Conservation (phyloP, 139 green algal genomes). For the Coelastrella sp. region DNA sequence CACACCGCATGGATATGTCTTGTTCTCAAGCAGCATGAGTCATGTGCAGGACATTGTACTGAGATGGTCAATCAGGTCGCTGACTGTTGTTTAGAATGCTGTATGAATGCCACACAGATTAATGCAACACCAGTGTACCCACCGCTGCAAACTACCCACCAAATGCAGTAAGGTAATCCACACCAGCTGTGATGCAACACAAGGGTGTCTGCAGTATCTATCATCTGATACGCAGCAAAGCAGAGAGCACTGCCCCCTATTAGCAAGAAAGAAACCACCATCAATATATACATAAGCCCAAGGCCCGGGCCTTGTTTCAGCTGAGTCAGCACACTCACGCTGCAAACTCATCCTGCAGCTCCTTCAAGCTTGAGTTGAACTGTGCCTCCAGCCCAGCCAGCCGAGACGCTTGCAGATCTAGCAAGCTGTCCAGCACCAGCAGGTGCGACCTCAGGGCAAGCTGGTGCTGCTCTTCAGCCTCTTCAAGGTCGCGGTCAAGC, state of each 20-base stretch:
- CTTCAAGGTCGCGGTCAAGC: constrained; percentile 90
- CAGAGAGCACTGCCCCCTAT: not conserved
- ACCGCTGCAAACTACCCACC: too few species aligned
- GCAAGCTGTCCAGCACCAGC: constrained; percentile 80
- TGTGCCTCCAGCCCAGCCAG: constrained; percentile 72
- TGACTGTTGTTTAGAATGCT: not conserved
- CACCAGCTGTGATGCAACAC: too few species aligned
- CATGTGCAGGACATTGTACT: too few species aligned
- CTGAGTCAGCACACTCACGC: constrained; percentile 45
- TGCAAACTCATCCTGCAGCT: constrained; percentile 83
- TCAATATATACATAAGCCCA: not conserved
- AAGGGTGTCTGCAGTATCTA: too few species aligned
- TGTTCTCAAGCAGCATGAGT: too few species aligned
- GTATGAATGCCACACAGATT: not conserved
- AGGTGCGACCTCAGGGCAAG: constrained; percentile 76
- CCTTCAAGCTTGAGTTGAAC: constrained; percentile 73
- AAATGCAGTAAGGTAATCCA: too few species aligned
- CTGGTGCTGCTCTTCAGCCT: constrained; percentile 89
- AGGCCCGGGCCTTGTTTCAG: too few species aligned
- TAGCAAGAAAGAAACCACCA: not conserved
- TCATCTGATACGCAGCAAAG: too few species aligned
- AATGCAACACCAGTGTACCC: not conserved
- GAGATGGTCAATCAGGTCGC: not conserved
- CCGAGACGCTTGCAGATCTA: constrained; percentile 79
- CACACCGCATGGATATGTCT: too few species aligned